These are phyloP conservation scores for Calamus simplicifolius DNA, from an alignment of 176 grass and related monocot species.

Conservation along the genomic window DNA sequence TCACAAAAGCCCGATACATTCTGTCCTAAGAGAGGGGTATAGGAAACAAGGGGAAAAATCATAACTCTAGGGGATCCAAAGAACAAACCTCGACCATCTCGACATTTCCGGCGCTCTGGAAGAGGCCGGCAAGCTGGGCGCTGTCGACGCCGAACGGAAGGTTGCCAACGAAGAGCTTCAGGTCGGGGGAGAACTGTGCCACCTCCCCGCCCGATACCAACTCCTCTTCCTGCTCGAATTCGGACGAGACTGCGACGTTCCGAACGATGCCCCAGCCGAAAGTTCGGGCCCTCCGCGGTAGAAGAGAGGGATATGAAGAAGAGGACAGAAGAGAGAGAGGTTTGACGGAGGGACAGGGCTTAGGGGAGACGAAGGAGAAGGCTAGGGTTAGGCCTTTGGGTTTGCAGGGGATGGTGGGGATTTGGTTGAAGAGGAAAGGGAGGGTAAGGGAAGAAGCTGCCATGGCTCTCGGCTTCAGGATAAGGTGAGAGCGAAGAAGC, in stretches of 20 bases:
- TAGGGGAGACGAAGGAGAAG: not conserved
- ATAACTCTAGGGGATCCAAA: too few species aligned
- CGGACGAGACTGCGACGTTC: conserved; percentile 21
- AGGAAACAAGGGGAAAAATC: not conserved
- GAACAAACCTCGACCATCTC: conserved; percentile 90
- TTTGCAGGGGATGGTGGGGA: not conserved
- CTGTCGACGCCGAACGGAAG: conserved; percentile 90
- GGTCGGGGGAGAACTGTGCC: conserved; percentile 33
- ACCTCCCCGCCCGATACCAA: conserved; percentile 23
- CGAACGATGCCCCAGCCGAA: not conserved
- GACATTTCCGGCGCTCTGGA: conserved; percentile 69
- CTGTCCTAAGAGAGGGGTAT: not conserved
- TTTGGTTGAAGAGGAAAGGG: conserved; percentile 6
- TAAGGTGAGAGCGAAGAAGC: not conserved
- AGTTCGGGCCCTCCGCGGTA: not conserved
- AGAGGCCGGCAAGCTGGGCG: conserved; percentile 77
- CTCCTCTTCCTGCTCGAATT: conserved; percentile 44
- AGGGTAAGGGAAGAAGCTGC: not conserved
- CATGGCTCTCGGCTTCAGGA: conserved; percentile 1
- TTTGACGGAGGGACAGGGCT: not conserved
- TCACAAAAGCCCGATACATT: not conserved
- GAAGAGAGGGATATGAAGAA: not conserved
- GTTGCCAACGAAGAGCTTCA: conserved; percentile 91
- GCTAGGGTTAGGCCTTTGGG: not conserved
- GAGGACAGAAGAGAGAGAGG: not conserved